Percentiles rank a stretch among this genome's conserved stretches.
Evolutionary conservation across 2,329 filamentous ascomycete species (phyloP).

Genomic region (Aspergillus pseudoglaucus): DNA sequence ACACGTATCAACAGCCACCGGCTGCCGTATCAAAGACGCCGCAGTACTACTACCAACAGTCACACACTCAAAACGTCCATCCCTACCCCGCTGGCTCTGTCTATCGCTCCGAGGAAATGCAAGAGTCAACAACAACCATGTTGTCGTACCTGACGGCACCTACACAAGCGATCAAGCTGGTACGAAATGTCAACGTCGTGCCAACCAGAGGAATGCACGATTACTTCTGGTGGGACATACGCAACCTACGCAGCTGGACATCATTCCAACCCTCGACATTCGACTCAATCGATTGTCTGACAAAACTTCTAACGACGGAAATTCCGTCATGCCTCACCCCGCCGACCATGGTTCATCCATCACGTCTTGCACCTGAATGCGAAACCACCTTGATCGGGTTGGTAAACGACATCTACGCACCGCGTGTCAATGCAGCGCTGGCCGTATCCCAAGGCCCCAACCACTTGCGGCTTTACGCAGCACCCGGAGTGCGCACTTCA

Average conservation of each 20-base stretch:
- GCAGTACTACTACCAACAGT: slow-evolving; percentile 24
- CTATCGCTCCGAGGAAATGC: slow-evolving; percentile 20
- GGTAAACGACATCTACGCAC: slow-evolving; percentile 70
- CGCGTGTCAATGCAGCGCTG: slow-evolving; percentile 80
- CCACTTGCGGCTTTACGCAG: slow-evolving; percentile 43
- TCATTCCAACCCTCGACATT: slow-evolving; percentile 70
- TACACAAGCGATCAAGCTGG: slow-evolving; percentile 76
- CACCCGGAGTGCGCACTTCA: slow-evolving; percentile 31
- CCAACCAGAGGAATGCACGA: slow-evolving; percentile 60
- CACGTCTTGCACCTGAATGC: slow-evolving; percentile 66
- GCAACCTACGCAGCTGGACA: slow-evolving; percentile 77
- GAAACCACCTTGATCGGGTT: slow-evolving; percentile 69
- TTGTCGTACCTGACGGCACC: slow-evolving; percentile 69
- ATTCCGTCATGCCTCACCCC: slow-evolving; percentile 44
- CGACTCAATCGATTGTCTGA: slow-evolving; percentile 64
- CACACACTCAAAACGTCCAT: slow-evolving; percentile 1
- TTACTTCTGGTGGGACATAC: slow-evolving; percentile 95
- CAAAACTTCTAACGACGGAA: slow-evolving; percentile 64
- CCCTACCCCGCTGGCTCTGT: slow-evolving; percentile 15
- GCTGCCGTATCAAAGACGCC: slow-evolving; percentile 21
- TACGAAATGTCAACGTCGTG: slow-evolving; percentile 68
- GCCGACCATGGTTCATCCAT: slow-evolving; percentile 24
- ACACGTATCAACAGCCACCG: slow-evolving; percentile 15
- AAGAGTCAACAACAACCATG: slow-evolving; percentile 56
- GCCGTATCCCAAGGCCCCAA: slow-evolving; percentile 65